These are phyloP conservation scores for Hypomyces rosellus DNA, from an alignment of 2,329 filamentous ascomycete species.

Conservation along the genomic window DNA sequence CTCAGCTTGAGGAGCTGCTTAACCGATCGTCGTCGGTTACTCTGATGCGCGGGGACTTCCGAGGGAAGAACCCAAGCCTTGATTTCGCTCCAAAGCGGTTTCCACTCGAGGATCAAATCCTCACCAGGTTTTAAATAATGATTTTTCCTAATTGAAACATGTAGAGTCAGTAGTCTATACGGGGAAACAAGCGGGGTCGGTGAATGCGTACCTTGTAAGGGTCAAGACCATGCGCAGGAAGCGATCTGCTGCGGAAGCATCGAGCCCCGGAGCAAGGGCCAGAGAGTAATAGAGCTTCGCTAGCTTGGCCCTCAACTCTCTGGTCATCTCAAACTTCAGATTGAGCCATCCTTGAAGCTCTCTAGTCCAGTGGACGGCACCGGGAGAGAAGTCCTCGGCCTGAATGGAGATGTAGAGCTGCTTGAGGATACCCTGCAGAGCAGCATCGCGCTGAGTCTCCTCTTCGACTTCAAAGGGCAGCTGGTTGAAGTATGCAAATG, in stretches of 20 bases:
- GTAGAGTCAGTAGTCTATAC: slow-evolving; percentile 3
- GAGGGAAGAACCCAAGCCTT: slow-evolving; percentile 84
- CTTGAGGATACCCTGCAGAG: slow-evolving; percentile 81
- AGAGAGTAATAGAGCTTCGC: slow-evolving; percentile 94
- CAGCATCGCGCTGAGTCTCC: slow-evolving; percentile 67
- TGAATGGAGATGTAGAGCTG: slow-evolving; percentile 89
- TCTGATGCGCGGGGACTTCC: slow-evolving; percentile 65
- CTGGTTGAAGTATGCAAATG: slow-evolving; percentile 86
- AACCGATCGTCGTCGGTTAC: slow-evolving; percentile 46
- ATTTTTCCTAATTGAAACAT: slow-evolving; percentile 59
- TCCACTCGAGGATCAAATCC: slow-evolving; percentile 90
- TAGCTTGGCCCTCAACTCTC: slow-evolving; percentile 73
- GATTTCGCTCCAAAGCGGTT: slow-evolving; percentile 84
- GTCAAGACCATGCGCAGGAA: slow-evolving; percentile 97
- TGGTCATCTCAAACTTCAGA: slow-evolving; percentile 93
- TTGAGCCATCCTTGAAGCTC: slow-evolving; percentile 93
- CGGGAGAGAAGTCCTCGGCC: slow-evolving; percentile 88
- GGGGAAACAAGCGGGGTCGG: slow-evolving; percentile 2
- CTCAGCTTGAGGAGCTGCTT: slow-evolving; percentile 79
- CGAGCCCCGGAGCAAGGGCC: slow-evolving; percentile 80
- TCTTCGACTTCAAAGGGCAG: slow-evolving; percentile 86
- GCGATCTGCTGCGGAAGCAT: slow-evolving; percentile 73
- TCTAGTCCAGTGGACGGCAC: slow-evolving; percentile 92
- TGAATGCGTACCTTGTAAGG: slow-evolving; percentile 69
- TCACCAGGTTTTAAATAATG: slow-evolving; percentile 89